phyloP scores from a whole-genome alignment of 1,284 basidiomycete species.

The Volvariella volvacea region DNA sequence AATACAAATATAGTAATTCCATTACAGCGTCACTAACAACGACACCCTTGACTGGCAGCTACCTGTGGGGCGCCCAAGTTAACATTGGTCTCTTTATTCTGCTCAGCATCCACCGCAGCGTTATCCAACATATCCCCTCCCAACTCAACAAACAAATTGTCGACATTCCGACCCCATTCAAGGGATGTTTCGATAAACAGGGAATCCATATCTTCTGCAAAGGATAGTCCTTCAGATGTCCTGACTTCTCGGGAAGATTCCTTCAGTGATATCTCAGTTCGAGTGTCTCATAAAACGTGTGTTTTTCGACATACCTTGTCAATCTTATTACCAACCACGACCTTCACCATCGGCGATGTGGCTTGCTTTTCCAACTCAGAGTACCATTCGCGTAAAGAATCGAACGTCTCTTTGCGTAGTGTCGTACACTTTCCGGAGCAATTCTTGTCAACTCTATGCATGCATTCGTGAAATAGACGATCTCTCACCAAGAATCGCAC shows the following conservation, averaged over 20 bases:
- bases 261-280: constrained; percentile 30
- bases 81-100: no score
- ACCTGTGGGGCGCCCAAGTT: no score
- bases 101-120: constrained; percentile 21
- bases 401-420: constrained; percentile 87
- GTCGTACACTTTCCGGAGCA: constrained; percentile 71
- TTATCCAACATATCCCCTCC: constrained; percentile 65
- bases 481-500: constrained; percentile 78
- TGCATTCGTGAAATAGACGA: constrained; percentile 1
- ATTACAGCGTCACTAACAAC: no score
- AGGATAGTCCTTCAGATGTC: constrained; percentile 71
- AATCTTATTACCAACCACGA: constrained; percentile 93
- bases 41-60: no score
- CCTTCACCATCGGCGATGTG: constrained; percentile 82
- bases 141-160: constrained; percentile 75
- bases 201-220: constrained; percentile 76
- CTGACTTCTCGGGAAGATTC: constrained; percentile 88
- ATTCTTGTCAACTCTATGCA: not conserved
- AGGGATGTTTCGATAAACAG: constrained; percentile 87
- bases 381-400: constrained; percentile 90
- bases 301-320: constrained; percentile 68
- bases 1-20: no score
- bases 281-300: not conserved
- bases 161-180: constrained; percentile 79
- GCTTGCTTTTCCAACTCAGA: constrained; percentile 94